Conservation (phyloP, 2,329 filamentous ascomycete species). For the Alternaria brassicicola region DNA sequence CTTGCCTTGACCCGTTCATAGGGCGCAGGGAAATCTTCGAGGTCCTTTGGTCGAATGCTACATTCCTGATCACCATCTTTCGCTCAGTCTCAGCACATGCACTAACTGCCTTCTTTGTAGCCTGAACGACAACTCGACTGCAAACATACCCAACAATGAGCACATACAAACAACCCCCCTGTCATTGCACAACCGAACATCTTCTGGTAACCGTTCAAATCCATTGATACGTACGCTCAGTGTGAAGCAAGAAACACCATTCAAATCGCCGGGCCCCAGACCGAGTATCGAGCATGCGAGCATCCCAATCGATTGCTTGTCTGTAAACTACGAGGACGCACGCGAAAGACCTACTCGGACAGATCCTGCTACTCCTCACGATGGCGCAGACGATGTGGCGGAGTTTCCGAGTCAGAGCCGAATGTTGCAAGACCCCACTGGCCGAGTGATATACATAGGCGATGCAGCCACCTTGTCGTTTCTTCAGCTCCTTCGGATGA, state of each 20-base stretch:
- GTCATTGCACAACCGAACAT: conserved; percentile 20
- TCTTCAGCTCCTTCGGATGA: conserved; percentile 65
- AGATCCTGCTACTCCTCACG: conserved; percentile 45
- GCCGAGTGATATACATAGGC: conserved; percentile 66
- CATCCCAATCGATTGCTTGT: conserved; percentile 32
- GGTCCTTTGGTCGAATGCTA: background rate
- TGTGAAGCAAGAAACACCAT: conserved; percentile 30
- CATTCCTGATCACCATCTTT: background rate
- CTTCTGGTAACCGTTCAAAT: conserved; percentile 20
- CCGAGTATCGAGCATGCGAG: conserved; percentile 34
- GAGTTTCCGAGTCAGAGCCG: conserved; percentile 61
- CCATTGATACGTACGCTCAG: conserved; percentile 6
- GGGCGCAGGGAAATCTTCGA: background rate
- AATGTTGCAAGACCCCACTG: conserved; percentile 66
- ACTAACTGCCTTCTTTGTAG: background rate
- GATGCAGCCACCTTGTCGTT: conserved; percentile 67
- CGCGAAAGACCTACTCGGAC: conserved; percentile 34
- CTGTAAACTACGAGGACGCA: conserved; percentile 26
- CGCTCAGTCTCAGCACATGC: background rate
- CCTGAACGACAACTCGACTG: conserved; percentile 26
- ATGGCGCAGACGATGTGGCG: conserved; percentile 61
- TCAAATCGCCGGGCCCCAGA: conserved; percentile 25
- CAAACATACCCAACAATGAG: conserved; percentile 34
- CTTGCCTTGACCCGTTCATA: background rate
- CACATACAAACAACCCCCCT: conserved; percentile 27